These are phyloP conservation scores for Ophiostoma ips DNA, from an alignment of 2,329 filamentous ascomycete genomes.

Conservation along the genomic window DNA sequence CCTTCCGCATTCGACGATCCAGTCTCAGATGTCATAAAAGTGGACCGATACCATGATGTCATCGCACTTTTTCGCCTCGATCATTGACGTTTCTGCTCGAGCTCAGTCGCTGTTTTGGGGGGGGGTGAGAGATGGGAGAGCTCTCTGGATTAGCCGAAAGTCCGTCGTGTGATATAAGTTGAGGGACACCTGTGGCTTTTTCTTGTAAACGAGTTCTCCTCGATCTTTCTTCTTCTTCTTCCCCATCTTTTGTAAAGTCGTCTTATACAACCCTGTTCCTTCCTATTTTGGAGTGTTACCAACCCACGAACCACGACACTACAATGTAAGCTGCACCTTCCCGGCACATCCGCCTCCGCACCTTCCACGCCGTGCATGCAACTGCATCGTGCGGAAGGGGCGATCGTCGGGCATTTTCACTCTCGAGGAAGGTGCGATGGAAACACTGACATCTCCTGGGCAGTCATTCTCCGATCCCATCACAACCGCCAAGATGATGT, in stretches of 20 bases:
- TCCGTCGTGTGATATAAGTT: not conserved
- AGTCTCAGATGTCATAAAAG: constrained; percentile 1
- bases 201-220: not conserved
- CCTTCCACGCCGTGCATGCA: not conserved
- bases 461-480: not conserved
- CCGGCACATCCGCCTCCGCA: constrained; percentile 3
- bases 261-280: constrained; percentile 4
- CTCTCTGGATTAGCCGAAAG: not conserved
- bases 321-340: constrained; percentile 7
- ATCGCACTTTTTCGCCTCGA: constrained; percentile 3
- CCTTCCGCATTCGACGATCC: not conserved
- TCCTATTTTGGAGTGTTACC: constrained; percentile 3
- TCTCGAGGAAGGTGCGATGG: constrained; percentile 6
- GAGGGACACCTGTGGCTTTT: not conserved
- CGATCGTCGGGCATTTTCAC: not conserved
- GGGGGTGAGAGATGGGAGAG: not conserved
- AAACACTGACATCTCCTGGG: constrained; percentile 3
- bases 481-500: constrained; percentile 10
- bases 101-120: not conserved
- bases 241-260: not conserved
- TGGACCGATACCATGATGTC: constrained; percentile 8
- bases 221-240: not conserved
- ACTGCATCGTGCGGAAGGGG: not conserved
- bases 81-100: not conserved
- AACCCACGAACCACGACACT: not conserved